Evolutionary conservation across 441 rosid genomes (phyloP), one percentile per base, ranked within the genome.

Genomic region (Populus hybrid): DNA sequence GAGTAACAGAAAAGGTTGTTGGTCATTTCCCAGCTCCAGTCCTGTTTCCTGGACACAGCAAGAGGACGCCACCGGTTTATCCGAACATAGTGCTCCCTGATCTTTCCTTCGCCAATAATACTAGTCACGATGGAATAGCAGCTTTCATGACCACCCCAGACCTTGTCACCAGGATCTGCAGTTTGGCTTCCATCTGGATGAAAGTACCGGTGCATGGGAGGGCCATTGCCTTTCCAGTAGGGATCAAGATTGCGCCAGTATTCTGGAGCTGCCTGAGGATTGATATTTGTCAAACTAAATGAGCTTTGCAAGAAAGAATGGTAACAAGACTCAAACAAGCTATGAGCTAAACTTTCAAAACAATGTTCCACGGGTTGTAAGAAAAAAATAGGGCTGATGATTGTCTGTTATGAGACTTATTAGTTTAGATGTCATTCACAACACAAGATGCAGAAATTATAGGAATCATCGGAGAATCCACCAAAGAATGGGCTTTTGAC

Each of bases 1-100:
- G 82, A 34, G 72, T 81, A 80, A 67, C 82, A 79, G 21, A 69
- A 81, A 53, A 87, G 82, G 80, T 46, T 38, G 67, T 87, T 88
- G 11, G 87, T 86, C 90, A 90, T 84, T 79, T 87, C 90, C 94
- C 90, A 88, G 84, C 92, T 85, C 92, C 94, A 88, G 75, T 90
- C 92, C 70, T 81, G 84, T 74, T 86, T 90, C 83, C 94, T 82
- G 7, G 71, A 82, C 26, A 90, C 71, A 0, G 53, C 65, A 84
- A 90, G 38, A 3, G 32, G 78, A 10, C 87, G 88, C 94, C 90
- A 85, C 67, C 87, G 82, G 84, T 87, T 90, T 80, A 90, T 85
- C 79, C 94, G 78, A 57, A 88, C 90, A 69, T 88, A 87, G 73
- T 90, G 90, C 81, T 83, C 79, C 85, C 92, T 82, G 57, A 86